Conservation (phyloP, 2,329 filamentous ascomycete genomes). For the Alternaria arbusti region DNA sequence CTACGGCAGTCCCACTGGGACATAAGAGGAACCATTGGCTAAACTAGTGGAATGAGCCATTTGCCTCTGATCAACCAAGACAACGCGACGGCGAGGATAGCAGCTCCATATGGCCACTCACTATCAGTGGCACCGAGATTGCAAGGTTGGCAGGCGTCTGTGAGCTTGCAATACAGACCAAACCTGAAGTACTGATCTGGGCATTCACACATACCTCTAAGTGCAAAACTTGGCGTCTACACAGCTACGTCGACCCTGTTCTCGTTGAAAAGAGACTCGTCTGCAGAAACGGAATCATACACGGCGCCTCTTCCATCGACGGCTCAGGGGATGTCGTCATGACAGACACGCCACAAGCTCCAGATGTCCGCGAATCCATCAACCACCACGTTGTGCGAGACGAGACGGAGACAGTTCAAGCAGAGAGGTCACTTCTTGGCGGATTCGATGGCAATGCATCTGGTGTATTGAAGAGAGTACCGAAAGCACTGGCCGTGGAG, state of each 20-base stretch:
- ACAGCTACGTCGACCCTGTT: constrained; percentile 26
- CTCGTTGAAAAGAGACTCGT: constrained; percentile 18
- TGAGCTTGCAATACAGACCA: constrained; percentile 59
- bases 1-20: constrained; percentile 14
- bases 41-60: constrained; percentile 36
- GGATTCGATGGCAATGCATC: constrained; percentile 33
- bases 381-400: not conserved
- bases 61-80: not conserved
- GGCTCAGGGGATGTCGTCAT: constrained; percentile 20
- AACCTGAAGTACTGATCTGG: constrained; percentile 58
- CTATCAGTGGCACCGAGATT: constrained; percentile 58
- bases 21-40: constrained; percentile 37
- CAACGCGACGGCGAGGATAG: not conserved
- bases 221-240: constrained; percentile 57
- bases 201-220: constrained; percentile 56
- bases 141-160: constrained; percentile 55
- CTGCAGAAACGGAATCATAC: constrained; percentile 35
- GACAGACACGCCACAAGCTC: constrained; percentile 6
- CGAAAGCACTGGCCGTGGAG: constrained; percentile 34
- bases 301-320: constrained; percentile 16
- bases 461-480: constrained; percentile 18
- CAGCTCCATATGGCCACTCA: constrained; percentile 54
- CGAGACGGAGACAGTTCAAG: not conserved
- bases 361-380: not conserved
- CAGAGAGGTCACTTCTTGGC: constrained; percentile 4